Conservation (phyloP, 805 yeast genomes). For the Henningerozyma blattae region DNA sequence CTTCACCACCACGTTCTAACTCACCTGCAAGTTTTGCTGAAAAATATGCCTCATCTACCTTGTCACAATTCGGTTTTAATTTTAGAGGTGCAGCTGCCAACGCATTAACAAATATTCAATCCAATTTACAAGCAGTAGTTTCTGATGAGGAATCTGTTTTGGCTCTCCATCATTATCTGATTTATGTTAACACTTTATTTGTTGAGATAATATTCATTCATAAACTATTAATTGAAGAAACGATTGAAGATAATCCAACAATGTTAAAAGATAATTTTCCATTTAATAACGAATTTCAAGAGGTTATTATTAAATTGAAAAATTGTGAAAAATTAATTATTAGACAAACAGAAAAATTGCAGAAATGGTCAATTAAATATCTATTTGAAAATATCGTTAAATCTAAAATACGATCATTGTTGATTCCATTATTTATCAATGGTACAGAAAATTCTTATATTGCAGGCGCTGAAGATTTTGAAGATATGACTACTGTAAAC, state of each 20-base stretch:
- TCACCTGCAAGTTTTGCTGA: conserved; percentile 7
- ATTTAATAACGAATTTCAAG: conserved; percentile 25
- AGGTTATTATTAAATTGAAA: conserved; percentile 17
- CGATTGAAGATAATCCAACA: conserved; percentile 21
- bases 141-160: conserved; percentile 21
- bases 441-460: conserved; percentile 16
- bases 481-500: conserved; percentile 26
- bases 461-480: conserved; percentile 24
- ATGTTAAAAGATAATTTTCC: conserved; percentile 27
- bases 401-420: conserved; percentile 30
- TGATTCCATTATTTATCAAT: conserved; percentile 30
- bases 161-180: conserved; percentile 46
- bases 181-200: conserved; percentile 63
- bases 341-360: conserved; percentile 20
- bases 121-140: conserved; percentile 23
- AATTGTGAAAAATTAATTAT: conserved; percentile 14
- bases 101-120: conserved; percentile 29
- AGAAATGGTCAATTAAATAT: conserved; percentile 30
- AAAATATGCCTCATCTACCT: conserved; percentile 9
- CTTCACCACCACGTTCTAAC: conserved; percentile 5
- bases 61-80: conserved; percentile 20
- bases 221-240: conserved; percentile 31
- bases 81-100: conserved; percentile 28
- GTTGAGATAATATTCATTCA: conserved; percentile 46
- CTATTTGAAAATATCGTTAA: conserved; percentile 28